Base-by-base conservation (phyloP, 805 yeast genomes). In the Priceomyces fermenticarens region DNA sequence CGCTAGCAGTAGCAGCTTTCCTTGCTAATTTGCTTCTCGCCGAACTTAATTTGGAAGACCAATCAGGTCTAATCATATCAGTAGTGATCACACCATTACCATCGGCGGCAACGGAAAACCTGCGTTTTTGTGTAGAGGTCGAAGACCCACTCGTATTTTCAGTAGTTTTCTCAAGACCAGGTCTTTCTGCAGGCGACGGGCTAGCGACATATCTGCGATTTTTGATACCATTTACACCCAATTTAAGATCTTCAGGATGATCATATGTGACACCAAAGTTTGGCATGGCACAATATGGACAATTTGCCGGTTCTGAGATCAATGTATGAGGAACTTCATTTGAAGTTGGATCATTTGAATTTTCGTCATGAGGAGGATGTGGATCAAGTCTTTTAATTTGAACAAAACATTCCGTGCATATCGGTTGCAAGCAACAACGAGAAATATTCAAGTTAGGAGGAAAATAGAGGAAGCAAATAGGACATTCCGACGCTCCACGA, bases 331-430 rank as follows among this genome's bases (percentile, higher is more conserved):
- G 84, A 11, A 62, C 54, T 67, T 72, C 51, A 20, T 57, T 60
- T 27, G 62, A 65, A 36, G 51, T 50, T 10, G 43, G 39, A 7
- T 45, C 35, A 36, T 47, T 47, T 11, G 47, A 48, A 7, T 40
- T 44, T 12, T 53, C 59, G 48, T 83, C 91, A 56, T 88, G 95
- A 1, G 97, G 96, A 27, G 89, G 88, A 63, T 91, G 98, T 0
- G 99, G 98, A 9, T 88, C 95, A 27, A 81, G 67, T 39, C 99
- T 75, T 60, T 87, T 88, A 58, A 91, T 89, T 62, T 91, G 97
- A 9, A 91, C 97, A 75, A 91, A 93, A 58, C 99, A 91, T 63
- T 91, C 98, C 2, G 96, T 77, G 64, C 99, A 93, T 14, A 91
- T 89, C 1, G 95, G 90, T 60, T 91, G 98, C 37, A 78, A 77